Percentiles rank a stretch among this genome's conserved stretches.
Conservation (phyloP, 768 basidiomycete genomes). For the Auriscalpium orientale region DNA sequence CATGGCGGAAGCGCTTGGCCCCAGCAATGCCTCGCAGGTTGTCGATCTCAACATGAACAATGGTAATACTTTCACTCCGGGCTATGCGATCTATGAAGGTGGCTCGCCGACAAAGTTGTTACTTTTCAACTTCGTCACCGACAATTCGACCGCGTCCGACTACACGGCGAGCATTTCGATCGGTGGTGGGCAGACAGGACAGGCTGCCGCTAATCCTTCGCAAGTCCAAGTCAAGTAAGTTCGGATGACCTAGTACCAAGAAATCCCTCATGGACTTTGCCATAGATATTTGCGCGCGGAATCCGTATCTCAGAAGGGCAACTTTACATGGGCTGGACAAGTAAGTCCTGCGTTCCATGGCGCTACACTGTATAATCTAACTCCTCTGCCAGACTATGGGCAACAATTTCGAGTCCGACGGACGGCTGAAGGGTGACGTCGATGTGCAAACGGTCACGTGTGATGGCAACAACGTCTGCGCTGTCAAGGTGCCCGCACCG, state of each 20-base stretch:
- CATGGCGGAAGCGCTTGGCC: conserved; percentile 65
- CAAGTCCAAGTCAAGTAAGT: conserved; percentile 48
- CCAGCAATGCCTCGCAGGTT: conserved; percentile 54
- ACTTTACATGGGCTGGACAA: conserved; percentile 76
- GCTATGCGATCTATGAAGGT: conserved; percentile 68
- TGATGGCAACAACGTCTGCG: conserved; percentile 43
- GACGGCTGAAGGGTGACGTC: conserved; percentile 49
- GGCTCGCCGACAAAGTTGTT: conserved; percentile 52
- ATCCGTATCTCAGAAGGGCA: conserved; percentile 50
- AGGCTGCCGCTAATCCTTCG: conserved; percentile 32
- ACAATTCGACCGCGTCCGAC: conserved; percentile 46
- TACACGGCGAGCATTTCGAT: conserved; percentile 45
- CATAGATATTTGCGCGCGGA: conserved; percentile 48
- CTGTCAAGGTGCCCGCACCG: conserved; percentile 58
- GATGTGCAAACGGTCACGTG: conserved; percentile 55
- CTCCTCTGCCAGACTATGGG: conserved; percentile 45
- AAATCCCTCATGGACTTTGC: not conserved
- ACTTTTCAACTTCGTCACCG: conserved; percentile 67
- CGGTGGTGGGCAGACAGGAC: conserved; percentile 34
- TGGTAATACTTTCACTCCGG: conserved; percentile 50
- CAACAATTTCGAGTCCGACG: conserved; percentile 55
- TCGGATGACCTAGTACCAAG: not conserved
- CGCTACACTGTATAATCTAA: not conserved
- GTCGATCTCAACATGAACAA: conserved; percentile 53
- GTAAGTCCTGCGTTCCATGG: conserved; percentile 25